Evolutionary conservation across 1,139 yeast species (phyloP), one percentile per base, ranked within the genome.

Genomic region (Barnettozyma hawaiiensis): DNA sequence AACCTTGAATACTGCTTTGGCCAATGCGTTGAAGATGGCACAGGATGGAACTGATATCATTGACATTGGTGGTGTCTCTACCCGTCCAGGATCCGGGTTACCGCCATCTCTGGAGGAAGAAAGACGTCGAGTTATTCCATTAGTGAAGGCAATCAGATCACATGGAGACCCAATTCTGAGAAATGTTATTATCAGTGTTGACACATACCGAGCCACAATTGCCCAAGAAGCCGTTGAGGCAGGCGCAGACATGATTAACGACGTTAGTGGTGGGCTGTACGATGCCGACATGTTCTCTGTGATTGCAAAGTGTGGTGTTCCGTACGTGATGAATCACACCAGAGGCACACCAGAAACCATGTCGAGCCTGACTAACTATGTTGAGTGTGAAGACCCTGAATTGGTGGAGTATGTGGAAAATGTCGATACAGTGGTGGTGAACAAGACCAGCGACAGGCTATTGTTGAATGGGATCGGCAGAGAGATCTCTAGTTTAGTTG

Each of bases 191-290:
- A 67, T 92, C 21, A 86, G 96, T 5, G 68, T 92, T 19, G 99
- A 92, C 58, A 90, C 98, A 0, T 92, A 81, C 59, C 71, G 96
- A 36, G 65, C 90, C 0, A 55, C 58, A 1, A 96, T 94, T 7
- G 97, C 97, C 0, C 71, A 70, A 41, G 74, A 70, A 36, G 76
- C 90, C 1, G 67, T 92, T 27, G 57, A 60, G 18, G 81, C 78
- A 0, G 98, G 98, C 2, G 96, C 95, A 0, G 92, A 89, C 61
- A 85, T 94, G 33, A 79, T 92, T 59, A 92, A 92, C 63, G 99
- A 92, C 59, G 80, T 92, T 12, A 81, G 92, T 31, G 92, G 89
- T 61, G 98, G 97, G 0, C 62, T 69, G 12, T 72, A 73, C 50
- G 97, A 90, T 57, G 67, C 70, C 0, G 50, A 61, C 2, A 85